These are phyloP conservation scores for Amesomyces nigricolor DNA, from an alignment of 2,329 filamentous ascomycete species.

Conservation along the genomic window DNA sequence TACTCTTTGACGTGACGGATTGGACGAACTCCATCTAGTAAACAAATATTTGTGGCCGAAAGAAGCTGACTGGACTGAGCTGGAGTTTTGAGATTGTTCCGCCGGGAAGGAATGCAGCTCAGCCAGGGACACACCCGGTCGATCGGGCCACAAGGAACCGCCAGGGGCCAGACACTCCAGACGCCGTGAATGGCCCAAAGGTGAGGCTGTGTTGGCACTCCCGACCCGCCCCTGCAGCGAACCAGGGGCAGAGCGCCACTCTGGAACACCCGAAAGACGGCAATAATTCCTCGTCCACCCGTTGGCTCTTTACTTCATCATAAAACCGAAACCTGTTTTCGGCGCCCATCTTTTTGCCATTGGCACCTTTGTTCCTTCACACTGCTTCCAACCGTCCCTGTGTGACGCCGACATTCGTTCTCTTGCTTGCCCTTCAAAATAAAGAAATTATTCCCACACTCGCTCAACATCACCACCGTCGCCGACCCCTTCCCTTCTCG, in stretches of 20 bases:
- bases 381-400: constrained; percentile 17
- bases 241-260: constrained; percentile 7
- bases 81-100: not conserved
- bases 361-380: not conserved
- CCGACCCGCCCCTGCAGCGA: constrained; percentile 14
- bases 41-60: no score
- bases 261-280: not conserved
- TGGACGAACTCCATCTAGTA: no score
- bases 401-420: constrained; percentile 20
- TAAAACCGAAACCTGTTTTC: constrained; percentile 4
- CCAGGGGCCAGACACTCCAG: not conserved
- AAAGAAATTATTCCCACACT: constrained; percentile 3
- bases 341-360: not conserved
- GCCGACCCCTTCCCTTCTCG: not conserved
- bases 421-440: not conserved
- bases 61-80: no score
- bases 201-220: constrained; percentile 12
- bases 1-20: no score
- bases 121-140: not conserved
- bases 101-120: not conserved
- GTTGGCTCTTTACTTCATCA: constrained; percentile 5
- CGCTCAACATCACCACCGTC: not conserved
- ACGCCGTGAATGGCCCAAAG: no score
- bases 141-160: constrained; percentile 9
- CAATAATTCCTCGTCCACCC: constrained; percentile 9